Evolutionary conservation across 2,329 filamentous ascomycete genomes (phyloP).

Genomic region (Alternaria sp.): DNA sequence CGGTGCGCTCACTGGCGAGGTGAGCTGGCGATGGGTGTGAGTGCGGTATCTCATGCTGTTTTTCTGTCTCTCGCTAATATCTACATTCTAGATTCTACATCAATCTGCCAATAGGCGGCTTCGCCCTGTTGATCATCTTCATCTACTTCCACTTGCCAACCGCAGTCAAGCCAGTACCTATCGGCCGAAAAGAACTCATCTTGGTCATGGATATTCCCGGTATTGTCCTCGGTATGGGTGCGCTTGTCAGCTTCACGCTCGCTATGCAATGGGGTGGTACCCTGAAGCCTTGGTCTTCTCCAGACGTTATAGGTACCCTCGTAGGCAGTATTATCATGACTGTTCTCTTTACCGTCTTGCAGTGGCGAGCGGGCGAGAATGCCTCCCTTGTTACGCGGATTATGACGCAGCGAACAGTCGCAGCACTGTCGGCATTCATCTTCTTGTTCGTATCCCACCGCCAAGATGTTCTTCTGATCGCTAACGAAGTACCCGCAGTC

Average conservation of each 20-base stretch:
- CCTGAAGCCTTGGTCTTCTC: background rate
- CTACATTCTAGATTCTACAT: conserved; percentile 45
- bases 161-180: background rate
- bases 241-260: background rate
- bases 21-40: conserved; percentile 50
- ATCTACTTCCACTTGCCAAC: conserved; percentile 34
- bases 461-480: too few relatives aligned
- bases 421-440: background rate
- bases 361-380: background rate
- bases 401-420: background rate
- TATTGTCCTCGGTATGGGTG: background rate
- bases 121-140: conserved; percentile 47
- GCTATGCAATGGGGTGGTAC: background rate
- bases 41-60: background rate
- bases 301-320: background rate
- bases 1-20: conserved; percentile 47
- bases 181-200: background rate
- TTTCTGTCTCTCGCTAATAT: conserved; percentile 1
- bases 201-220: background rate
- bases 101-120: conserved; percentile 55
- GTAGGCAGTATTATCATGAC: background rate
- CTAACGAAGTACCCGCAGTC: conserved; percentile 11
- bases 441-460: too few relatives aligned
- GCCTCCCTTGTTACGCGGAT: background rate
- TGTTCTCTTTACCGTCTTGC: background rate